These are phyloP conservation scores for Solanum tarapatanum DNA, from an alignment of 257 asterid genomes.

Conservation along the genomic window DNA sequence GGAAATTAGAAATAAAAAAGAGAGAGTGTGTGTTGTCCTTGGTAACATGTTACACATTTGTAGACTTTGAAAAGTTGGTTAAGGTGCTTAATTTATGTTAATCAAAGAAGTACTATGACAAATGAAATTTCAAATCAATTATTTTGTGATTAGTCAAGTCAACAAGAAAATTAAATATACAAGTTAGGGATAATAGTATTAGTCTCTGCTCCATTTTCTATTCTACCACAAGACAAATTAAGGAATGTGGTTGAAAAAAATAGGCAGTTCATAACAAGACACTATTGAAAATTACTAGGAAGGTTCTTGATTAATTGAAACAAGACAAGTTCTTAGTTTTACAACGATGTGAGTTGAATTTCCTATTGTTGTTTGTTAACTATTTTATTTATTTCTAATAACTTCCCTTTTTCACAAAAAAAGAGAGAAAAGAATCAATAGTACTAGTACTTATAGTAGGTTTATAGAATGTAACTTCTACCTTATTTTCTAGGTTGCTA, in stretches of 20 bases:
- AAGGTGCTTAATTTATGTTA: background rate
- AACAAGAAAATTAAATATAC: background rate
- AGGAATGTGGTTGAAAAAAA: background rate
- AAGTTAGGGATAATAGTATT: background rate
- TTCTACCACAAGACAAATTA: background rate
- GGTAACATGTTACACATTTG: background rate
- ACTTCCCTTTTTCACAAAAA: background rate
- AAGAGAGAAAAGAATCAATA: background rate
- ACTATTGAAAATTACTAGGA: background rate
- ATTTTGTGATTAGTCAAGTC: background rate
- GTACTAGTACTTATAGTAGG: background rate
- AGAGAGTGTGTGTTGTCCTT: background rate
- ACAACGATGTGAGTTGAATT: background rate
- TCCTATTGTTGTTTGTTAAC: background rate
- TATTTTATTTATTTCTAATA: background rate
- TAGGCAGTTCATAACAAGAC: background rate
- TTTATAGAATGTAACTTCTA: background rate
- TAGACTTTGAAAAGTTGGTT: background rate
- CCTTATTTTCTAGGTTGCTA: background rate
- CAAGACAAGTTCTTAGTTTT: background rate
- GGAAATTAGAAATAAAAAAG: too few relatives aligned
- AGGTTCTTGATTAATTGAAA: background rate
- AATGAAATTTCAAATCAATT: background rate
- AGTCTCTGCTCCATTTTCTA: background rate
- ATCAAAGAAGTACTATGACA: background rate